Evolutionary conservation across 1,284 basidiomycete genomes (phyloP).

Genomic region (Blastosporella zonata): DNA sequence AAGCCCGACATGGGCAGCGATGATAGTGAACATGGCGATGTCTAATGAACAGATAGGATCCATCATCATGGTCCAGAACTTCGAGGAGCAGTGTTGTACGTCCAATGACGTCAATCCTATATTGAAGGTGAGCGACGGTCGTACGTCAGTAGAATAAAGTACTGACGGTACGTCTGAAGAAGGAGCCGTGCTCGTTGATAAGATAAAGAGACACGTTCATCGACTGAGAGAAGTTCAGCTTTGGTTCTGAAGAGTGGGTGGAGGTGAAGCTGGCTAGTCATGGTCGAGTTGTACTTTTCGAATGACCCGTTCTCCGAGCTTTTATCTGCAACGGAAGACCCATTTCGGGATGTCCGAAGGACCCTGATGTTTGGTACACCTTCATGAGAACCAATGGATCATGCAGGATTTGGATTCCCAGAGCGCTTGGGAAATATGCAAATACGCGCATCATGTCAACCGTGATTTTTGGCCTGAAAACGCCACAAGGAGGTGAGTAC

Average conservation of each 20-base stretch:
- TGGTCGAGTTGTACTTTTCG: conserved; percentile 20
- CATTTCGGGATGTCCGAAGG: conserved; percentile 20
- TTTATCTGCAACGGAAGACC: conserved; percentile 26
- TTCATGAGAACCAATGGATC: conserved; percentile 20
- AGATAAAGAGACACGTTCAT: conserved; percentile 45
- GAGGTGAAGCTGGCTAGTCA: conserved; percentile 36
- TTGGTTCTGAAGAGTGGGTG: conserved; percentile 44
- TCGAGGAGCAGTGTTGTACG: conserved; percentile 42
- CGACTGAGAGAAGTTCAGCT: conserved; percentile 40
- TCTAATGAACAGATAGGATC: conserved; percentile 48
- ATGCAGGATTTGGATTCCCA: conserved; percentile 23
- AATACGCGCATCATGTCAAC: conserved; percentile 23
- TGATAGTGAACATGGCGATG: conserved; percentile 45
- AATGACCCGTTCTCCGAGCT: conserved; percentile 13
- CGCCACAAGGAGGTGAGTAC: conserved; percentile 23
- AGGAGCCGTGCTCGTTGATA: conserved; percentile 46
- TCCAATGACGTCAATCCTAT: conserved; percentile 41
- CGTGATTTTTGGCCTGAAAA: conserved; percentile 19
- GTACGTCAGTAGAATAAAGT: conserved; percentile 1
- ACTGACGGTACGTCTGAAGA: conserved; percentile 45
- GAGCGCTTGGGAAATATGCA: conserved; percentile 21
- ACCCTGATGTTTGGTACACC: conserved; percentile 17
- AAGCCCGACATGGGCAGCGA: conserved; percentile 47
- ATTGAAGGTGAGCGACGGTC: conserved; percentile 8
- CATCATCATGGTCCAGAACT: conserved; percentile 48